Evolutionary conservation across 257 asterid species (phyloP).

Genomic region (Cinchona pubescens): DNA sequence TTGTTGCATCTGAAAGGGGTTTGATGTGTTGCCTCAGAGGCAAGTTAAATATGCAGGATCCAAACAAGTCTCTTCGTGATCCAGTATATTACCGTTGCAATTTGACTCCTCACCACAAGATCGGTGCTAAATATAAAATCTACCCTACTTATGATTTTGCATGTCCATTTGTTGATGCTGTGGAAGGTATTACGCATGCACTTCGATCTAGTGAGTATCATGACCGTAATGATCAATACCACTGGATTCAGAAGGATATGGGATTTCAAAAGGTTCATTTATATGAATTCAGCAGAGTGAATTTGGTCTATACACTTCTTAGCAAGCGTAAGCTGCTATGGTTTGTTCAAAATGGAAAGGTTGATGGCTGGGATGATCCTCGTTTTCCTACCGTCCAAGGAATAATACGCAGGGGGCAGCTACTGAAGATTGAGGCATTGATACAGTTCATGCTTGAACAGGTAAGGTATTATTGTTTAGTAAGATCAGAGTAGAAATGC

Average conservation of each 20-base stretch:
- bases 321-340: conserved; percentile 98
- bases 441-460: conserved; percentile 93
- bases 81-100: conserved; percentile 97
- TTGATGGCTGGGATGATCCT: conserved; percentile 98
- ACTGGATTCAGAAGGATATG: conserved; percentile 89
- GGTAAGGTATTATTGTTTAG: conserved; percentile 35
- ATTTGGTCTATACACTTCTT: conserved; percentile 93
- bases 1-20: conserved; percentile 84
- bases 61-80: conserved; percentile 88
- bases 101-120: conserved; percentile 87
- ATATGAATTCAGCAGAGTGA: conserved; percentile 85
- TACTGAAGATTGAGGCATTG: conserved; percentile 78
- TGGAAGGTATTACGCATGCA: conserved; percentile 92
- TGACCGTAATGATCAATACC: conserved; percentile 89
- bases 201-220: conserved; percentile 96
- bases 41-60: conserved; percentile 85
- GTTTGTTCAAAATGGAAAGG: conserved; percentile 94
- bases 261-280: conserved; percentile 73
- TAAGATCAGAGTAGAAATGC: not conserved
- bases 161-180: conserved; percentile 89
- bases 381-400: conserved; percentile 99
- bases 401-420: conserved; percentile 90
- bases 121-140: conserved; percentile 70
- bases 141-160: conserved; percentile 96
- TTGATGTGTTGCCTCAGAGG: conserved; percentile 84